phyloP scores from a whole-genome alignment of 164 flowering plant genomes.

The Hamamelis virginiana region DNA sequence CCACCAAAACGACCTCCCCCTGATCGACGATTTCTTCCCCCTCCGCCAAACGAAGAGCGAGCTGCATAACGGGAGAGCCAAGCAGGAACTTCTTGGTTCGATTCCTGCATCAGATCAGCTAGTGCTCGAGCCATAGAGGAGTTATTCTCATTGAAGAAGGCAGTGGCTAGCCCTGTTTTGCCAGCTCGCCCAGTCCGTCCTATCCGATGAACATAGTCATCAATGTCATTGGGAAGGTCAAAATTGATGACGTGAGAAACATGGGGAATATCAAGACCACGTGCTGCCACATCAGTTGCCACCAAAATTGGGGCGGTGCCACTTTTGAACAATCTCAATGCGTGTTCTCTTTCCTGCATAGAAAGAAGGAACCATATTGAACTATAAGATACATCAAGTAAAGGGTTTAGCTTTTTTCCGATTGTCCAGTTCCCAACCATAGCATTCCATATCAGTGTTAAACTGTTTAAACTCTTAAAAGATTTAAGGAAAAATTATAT shows the following conservation, averaged over 20 bases:
- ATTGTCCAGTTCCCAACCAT: not conserved
- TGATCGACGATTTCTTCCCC: slow-evolving; percentile 5
- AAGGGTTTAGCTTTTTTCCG: not conserved
- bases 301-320: slow-evolving; percentile 12
- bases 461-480: too few relatives aligned
- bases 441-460: too few relatives aligned
- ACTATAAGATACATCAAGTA: not conserved
- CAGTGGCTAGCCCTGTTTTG: slow-evolving; percentile 14
- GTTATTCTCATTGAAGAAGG: slow-evolving; percentile 14
- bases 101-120: slow-evolving; percentile 17
- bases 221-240: slow-evolving; percentile 19
- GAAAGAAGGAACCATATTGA: too few relatives aligned
- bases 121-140: slow-evolving; percentile 8
- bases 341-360: slow-evolving; percentile 13
- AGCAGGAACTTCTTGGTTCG: slow-evolving; percentile 21
- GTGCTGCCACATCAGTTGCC: slow-evolving; percentile 16
- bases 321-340: slow-evolving; percentile 12
- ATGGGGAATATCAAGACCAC: slow-evolving; percentile 16
- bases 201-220: slow-evolving; percentile 15
- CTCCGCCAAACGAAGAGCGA: slow-evolving; percentile 5
- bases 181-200: slow-evolving; percentile 18
- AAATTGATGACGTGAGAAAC: slow-evolving; percentile 11
- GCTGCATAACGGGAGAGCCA: slow-evolving; percentile 18
- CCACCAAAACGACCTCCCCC: slow-evolving; percentile 20
- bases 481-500: too few relatives aligned